Conservation (phyloP, 1,284 basidiomycete species). For the Ceratobasidium sp. region DNA sequence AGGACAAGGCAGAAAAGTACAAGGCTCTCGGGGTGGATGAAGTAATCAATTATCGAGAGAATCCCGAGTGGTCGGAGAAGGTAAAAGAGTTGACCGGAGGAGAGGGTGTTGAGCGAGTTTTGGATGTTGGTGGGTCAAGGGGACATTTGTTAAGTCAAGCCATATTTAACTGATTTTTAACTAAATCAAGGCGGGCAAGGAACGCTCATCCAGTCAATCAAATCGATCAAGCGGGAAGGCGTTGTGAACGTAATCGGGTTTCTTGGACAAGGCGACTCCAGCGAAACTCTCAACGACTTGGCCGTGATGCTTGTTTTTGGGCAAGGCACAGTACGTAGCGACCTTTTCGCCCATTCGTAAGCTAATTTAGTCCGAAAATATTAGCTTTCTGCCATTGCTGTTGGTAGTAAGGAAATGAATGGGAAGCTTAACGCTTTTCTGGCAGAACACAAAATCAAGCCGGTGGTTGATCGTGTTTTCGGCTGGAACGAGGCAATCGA, state of each 20-base stretch:
- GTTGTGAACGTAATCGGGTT: conserved; percentile 10
- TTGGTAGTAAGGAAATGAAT: conserved; percentile 28
- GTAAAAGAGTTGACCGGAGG: conserved; percentile 60
- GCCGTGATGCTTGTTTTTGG: conserved; percentile 12
- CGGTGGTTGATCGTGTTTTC: conserved; percentile 29
- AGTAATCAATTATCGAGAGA: conserved; percentile 71
- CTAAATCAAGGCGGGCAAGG: conserved; percentile 24
- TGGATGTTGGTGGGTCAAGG: conserved; percentile 32
- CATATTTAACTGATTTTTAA: neutral
- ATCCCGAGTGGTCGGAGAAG: conserved; percentile 69
- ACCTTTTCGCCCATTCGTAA: too few species aligned
- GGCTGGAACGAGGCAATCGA: conserved; percentile 17
- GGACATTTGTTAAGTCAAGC: too few species aligned
- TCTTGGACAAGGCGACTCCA: neutral
- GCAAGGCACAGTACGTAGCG: conserved; percentile 8
- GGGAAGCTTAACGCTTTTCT: conserved; percentile 1
- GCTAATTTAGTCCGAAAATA: too few species aligned
- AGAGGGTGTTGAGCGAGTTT: conserved; percentile 11
- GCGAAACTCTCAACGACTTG: conserved; percentile 7
- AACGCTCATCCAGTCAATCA: conserved; percentile 23
- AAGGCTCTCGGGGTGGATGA: conserved; percentile 66
- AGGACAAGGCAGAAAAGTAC: conserved; percentile 68
- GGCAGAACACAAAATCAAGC: conserved; percentile 21
- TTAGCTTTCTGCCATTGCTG: neutral
- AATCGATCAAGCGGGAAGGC: conserved; percentile 9